These are phyloP conservation scores for Debaryomyces psychrophilus DNA, from an alignment of 1,139 yeast species.

Conservation along the genomic window DNA sequence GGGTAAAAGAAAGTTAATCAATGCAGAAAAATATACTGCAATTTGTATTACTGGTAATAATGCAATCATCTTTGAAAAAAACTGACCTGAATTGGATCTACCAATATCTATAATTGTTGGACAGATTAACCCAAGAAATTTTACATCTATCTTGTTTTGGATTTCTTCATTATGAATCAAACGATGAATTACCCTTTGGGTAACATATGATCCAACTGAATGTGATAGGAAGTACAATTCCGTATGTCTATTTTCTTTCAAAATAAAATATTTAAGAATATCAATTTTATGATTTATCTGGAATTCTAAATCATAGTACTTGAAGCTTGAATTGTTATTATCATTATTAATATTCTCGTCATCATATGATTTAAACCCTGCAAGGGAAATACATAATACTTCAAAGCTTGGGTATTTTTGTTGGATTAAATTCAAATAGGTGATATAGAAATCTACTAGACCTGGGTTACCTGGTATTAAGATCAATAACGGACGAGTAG, in stretches of 20 bases:
- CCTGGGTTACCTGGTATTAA: constrained; percentile 76
- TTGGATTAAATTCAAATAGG: constrained; percentile 51
- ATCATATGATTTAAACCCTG: constrained; percentile 48
- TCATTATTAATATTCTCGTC: constrained; percentile 8
- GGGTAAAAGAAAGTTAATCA: constrained; percentile 23
- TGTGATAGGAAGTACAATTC: constrained; percentile 57
- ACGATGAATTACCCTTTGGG: constrained; percentile 49
- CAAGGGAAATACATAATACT: constrained; percentile 57
- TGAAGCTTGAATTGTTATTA: constrained; percentile 15
- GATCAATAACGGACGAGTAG: constrained; percentile 36
- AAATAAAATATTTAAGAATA: constrained; percentile 37
- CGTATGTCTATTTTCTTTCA: constrained; percentile 22
- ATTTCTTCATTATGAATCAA: constrained; percentile 27
- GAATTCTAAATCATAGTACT: constrained; percentile 43
- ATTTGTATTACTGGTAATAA: constrained; percentile 38
- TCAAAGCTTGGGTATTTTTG: constrained; percentile 47
- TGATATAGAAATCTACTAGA: constrained; percentile 56
- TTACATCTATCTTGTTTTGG: constrained; percentile 23
- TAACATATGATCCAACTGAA: constrained; percentile 63
- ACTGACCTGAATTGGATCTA: constrained; percentile 51
- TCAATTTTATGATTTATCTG: constrained; percentile 56
- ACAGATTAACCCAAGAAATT: constrained; percentile 60
- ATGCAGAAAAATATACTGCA: constrained; percentile 18
- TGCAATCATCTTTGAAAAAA: constrained; percentile 33
- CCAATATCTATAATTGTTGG: constrained; percentile 66